Conservation (phyloP, 2,329 filamentous ascomycete species). For the Pseudofabraea citricarpa region DNA sequence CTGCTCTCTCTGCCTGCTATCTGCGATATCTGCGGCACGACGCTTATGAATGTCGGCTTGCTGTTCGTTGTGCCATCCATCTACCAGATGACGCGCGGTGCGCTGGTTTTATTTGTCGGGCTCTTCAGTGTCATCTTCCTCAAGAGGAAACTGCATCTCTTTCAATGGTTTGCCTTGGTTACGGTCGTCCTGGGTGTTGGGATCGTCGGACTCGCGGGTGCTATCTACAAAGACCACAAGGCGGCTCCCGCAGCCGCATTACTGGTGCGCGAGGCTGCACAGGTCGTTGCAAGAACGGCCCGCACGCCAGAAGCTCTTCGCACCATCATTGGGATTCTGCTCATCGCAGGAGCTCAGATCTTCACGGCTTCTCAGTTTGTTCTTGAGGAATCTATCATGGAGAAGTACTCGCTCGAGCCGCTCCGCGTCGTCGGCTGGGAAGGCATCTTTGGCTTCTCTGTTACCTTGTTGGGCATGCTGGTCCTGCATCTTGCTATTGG, state of each 20-base stretch:
- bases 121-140: slow-evolving; percentile 92
- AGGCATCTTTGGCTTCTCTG: slow-evolving; percentile 80
- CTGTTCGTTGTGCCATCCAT: slow-evolving; percentile 93
- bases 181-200: slow-evolving; percentile 86
- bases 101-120: slow-evolving; percentile 91
- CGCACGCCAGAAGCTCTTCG: slow-evolving; percentile 53
- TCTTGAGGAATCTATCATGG: slow-evolving; percentile 87
- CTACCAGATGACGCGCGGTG: slow-evolving; percentile 97
- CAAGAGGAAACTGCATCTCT: slow-evolving; percentile 70
- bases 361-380: slow-evolving; percentile 98
- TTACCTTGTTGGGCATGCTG: slow-evolving; percentile 75
- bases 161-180: slow-evolving; percentile 87
- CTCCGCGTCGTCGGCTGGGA: slow-evolving; percentile 95
- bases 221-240: slow-evolving; percentile 63
- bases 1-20: slow-evolving; percentile 81
- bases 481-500: slow-evolving; percentile 76
- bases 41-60: slow-evolving; percentile 93
- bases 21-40: slow-evolving; percentile 93
- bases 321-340: slow-evolving; percentile 76
- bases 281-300: slow-evolving; percentile 35
- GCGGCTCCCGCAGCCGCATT: slow-evolving; percentile 29
- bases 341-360: slow-evolving; percentile 92
- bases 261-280: slow-evolving; percentile 34
- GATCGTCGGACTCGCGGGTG: slow-evolving; percentile 83
- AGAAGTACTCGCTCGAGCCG: slow-evolving; percentile 67